Percentiles rank a stretch among this genome's conserved stretches.
phyloP scores from a whole-genome alignment of 2,329 filamentous ascomycete species.

The Stagonosporopsis tanaceti region DNA sequence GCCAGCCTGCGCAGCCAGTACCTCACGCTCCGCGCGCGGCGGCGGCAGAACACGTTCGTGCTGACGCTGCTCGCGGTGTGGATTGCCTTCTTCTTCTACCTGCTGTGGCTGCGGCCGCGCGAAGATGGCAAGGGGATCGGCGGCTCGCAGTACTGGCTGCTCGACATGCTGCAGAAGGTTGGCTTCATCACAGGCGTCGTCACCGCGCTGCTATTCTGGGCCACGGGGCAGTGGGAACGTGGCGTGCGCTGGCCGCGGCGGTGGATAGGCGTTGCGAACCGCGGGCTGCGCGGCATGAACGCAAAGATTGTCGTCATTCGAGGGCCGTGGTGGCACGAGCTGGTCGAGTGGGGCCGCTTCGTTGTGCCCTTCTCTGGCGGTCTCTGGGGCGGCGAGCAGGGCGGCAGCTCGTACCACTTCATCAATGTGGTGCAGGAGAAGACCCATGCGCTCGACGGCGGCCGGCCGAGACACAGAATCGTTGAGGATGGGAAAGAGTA shows the following conservation, averaged over 20 bases:
- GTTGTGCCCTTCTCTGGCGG: constrained; percentile 73
- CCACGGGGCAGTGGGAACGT: constrained; percentile 94
- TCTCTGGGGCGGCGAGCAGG: constrained; percentile 55
- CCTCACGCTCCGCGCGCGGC: constrained; percentile 84
- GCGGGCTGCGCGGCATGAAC: constrained; percentile 90
- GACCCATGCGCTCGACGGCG: constrained; percentile 34
- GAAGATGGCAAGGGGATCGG: constrained; percentile 92
- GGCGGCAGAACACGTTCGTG: constrained; percentile 93
- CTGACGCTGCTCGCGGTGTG: constrained; percentile 79
- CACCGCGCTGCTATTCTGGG: constrained; percentile 87
- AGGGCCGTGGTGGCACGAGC: constrained; percentile 81
- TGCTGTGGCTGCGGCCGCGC: constrained; percentile 91
- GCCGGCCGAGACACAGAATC: constrained; percentile 39
- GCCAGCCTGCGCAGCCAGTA: constrained; percentile 92
- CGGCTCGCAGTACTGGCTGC: constrained; percentile 94
- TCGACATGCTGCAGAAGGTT: constrained; percentile 89
- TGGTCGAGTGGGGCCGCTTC: constrained; percentile 75
- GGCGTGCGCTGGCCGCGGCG: constrained; percentile 92
- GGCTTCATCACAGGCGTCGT: constrained; percentile 91
- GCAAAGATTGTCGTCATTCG: constrained; percentile 92
- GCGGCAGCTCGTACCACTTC: constrained; percentile 75
- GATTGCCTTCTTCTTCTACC: constrained; percentile 86
- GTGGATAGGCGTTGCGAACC: constrained; percentile 89
- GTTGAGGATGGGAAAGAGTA: constrained; percentile 68
- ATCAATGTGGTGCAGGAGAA: constrained; percentile 67